A percentile compares a stretch with the other conserved stretches of the same genome.
Evolutionary conservation across 208 protist species (phyloP).

Genomic region (Trypanosoma platydactyli): DNA sequence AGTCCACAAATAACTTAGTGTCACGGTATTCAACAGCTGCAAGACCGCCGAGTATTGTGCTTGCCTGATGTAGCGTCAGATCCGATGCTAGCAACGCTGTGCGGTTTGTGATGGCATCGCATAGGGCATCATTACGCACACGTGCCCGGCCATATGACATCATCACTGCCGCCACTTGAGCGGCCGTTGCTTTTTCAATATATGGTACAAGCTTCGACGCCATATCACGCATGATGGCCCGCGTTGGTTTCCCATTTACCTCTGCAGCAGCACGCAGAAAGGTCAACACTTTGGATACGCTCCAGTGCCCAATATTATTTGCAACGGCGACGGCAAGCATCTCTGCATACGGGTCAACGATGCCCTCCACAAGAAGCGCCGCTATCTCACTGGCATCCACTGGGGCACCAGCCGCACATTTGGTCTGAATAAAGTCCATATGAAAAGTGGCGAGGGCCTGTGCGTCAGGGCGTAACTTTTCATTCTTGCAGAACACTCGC

Average conservation of each 20-base stretch:
- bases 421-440: constrained; percentile 25
- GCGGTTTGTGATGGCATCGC: constrained; percentile 46
- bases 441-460: constrained; percentile 19
- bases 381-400: constrained; percentile 30
- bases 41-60: constrained; percentile 51
- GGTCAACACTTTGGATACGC: constrained; percentile 34
- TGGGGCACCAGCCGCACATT: constrained; percentile 8
- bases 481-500: constrained; percentile 20
- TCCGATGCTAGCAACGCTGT: constrained; percentile 33
- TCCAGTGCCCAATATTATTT: constrained; percentile 34
- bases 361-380: constrained; percentile 31
- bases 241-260: constrained; percentile 26
- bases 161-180: constrained; percentile 63
- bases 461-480: constrained; percentile 22
- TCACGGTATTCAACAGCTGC: constrained; percentile 64
- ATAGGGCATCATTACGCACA: constrained; percentile 78
- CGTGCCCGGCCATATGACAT: constrained; percentile 55
- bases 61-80: constrained; percentile 44
- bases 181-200: constrained; percentile 52
- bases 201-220: constrained; percentile 44
- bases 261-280: constrained; percentile 31
- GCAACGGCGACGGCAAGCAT: constrained; percentile 27
- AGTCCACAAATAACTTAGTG: constrained; percentile 62
- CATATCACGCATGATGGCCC: constrained; percentile 53
- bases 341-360: constrained; percentile 39